Evolutionary conservation across 2,329 filamentous ascomycete genomes (phyloP).

Genomic region (Xylariaceae sp.): DNA sequence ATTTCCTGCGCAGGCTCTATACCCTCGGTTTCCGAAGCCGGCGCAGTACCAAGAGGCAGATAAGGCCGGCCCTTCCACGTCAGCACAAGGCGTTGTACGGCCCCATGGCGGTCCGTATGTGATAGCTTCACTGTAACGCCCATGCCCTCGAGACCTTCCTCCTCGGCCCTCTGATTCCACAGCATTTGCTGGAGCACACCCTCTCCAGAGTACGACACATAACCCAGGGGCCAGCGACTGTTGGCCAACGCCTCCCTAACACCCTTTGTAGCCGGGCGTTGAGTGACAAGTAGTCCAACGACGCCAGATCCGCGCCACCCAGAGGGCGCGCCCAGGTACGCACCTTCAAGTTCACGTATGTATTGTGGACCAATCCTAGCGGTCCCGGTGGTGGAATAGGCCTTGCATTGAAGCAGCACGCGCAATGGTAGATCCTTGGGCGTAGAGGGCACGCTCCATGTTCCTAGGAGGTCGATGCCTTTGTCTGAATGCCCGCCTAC

Average conservation of each 20-base stretch:
- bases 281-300: conserved; percentile 67
- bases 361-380: conserved; percentile 49
- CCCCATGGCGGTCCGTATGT: conserved; percentile 21
- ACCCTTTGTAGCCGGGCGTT: conserved; percentile 70
- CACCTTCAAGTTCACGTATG: conserved; percentile 74
- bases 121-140: conserved; percentile 40
- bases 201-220: conserved; percentile 55
- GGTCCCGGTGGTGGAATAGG: conserved; percentile 40
- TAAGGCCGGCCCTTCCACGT: conserved; percentile 46
- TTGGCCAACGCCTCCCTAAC: conserved; percentile 67
- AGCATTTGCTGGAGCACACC: conserved; percentile 63
- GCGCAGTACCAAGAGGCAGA: not conserved
- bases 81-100: conserved; percentile 44
- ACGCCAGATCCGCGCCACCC: conserved; percentile 65
- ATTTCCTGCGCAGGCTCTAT: not conserved
- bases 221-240: conserved; percentile 68
- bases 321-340: conserved; percentile 67
- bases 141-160: conserved; percentile 58
- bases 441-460: conserved; percentile 56
- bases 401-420: conserved; percentile 67
- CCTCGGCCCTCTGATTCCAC: conserved; percentile 64
- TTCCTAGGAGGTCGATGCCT: conserved; percentile 71
- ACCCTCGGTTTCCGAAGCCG: not conserved
- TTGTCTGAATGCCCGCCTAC: conserved; percentile 63
- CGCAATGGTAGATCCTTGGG: conserved; percentile 36